Conservation (phyloP, 2,329 filamentous ascomycete genomes). For the Claviceps maximensis region DNA sequence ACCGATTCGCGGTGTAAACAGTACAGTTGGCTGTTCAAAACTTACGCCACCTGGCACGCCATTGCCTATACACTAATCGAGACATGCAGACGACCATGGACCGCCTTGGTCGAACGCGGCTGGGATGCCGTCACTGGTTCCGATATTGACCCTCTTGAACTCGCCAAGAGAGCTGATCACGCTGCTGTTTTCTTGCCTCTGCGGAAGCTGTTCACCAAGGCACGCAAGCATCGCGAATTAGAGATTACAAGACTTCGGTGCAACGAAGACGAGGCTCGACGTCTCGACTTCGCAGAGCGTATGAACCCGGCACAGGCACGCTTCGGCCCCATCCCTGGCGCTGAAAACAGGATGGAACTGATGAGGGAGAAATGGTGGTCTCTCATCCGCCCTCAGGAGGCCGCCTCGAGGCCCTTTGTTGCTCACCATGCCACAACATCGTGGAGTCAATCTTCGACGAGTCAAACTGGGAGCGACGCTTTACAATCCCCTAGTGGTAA, state of each 20-base stretch:
- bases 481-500: slow-evolving; percentile 5
- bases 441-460: background rate
- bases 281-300: slow-evolving; percentile 36
- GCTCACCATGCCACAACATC: background rate
- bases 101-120: slow-evolving; percentile 34
- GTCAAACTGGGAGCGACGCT: slow-evolving; percentile 8
- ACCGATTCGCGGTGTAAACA: slow-evolving; percentile 37
- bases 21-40: slow-evolving; percentile 37
- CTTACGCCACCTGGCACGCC: slow-evolving; percentile 38
- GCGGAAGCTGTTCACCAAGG: slow-evolving; percentile 39
- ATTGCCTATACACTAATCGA: slow-evolving; percentile 36
- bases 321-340: slow-evolving; percentile 34
- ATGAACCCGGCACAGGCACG: slow-evolving; percentile 28
- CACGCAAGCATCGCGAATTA: slow-evolving; percentile 35
- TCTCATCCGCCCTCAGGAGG: slow-evolving; percentile 26
- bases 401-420: slow-evolving; percentile 2
- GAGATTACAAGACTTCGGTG: slow-evolving; percentile 36
- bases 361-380: slow-evolving; percentile 36
- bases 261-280: slow-evolving; percentile 34
- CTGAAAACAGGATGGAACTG: slow-evolving; percentile 33
- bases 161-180: slow-evolving; percentile 31
- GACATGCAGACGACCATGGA: slow-evolving; percentile 33
- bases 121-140: slow-evolving; percentile 33
- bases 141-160: slow-evolving; percentile 26
- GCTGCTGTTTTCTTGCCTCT: slow-evolving; percentile 40